Base-by-base conservation (phyloP, 352 stramenopile genomes). In the Globisporangium solare region DNA sequence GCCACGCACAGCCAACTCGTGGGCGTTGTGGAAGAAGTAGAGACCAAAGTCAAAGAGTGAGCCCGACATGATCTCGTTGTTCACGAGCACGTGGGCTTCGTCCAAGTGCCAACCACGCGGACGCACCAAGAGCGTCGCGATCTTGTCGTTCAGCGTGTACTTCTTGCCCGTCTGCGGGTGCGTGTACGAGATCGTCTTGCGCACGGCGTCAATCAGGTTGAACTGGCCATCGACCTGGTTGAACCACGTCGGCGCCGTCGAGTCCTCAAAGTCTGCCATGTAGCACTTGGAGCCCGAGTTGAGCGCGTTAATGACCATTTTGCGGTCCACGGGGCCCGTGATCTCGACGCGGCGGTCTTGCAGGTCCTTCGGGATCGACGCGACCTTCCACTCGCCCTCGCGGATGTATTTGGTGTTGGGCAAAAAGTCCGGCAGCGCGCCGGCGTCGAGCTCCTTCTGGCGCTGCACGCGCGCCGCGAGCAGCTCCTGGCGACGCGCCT, bases 231-330 rank as follows among this genome's bases (percentile, higher is more conserved):
- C 90, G 17, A 97, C 84, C 60, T 97, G 74, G 64, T 98, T 98
- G 24, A 75, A 86, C 92, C 92, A 98, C 17, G 94, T 98, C 27
- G 95, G 95, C 50, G 86, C 83, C 6, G 86, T 97, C 54, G 88
- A 97, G 74, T 94, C 86, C 74, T 98, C 95, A 71, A 98, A 98
- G 69, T 98, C 95, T 22, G 95, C 95, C 95, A 98, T 98, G 82
- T 98, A 98, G 64, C 78, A 92, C 77, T 91, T 94, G 48, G 92
- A 86, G 54, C 94, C 94, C 60, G 79, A 96, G 76, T 98, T 98
- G 56, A 98, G 76, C 12, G 91, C 95, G 71, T 98, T 98, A 63
- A 98, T 98, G 7, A 98, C 89, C 95, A 98, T 98, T 80, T 98
- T 98, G 35, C 94, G 86, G 77, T 97, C 89, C 27, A 97, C 87